Evolutionary conservation across 495 filamentous ascomycete species (phyloP).

Genomic region (Opeltia flavorubescens): DNA sequence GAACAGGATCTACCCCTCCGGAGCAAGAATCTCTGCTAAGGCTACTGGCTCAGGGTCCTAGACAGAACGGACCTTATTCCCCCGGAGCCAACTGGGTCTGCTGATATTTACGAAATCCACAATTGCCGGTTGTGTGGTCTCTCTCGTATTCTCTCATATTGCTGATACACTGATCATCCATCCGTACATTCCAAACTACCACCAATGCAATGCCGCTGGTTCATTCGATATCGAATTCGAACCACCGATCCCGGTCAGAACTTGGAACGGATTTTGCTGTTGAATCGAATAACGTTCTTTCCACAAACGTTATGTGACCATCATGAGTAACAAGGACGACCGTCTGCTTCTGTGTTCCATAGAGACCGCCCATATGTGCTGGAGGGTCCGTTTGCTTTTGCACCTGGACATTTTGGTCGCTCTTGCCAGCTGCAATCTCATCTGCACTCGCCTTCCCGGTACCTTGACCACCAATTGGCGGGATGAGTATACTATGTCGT

Average conservation of each 20-base stretch:
- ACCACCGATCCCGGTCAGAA: slow-evolving; percentile 46
- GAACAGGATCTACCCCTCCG: no score
- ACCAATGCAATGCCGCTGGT: neutral
- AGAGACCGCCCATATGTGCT: slow-evolving; percentile 40
- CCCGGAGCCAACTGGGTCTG: no score
- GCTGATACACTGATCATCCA: no score
- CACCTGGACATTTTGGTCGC: slow-evolving; percentile 16
- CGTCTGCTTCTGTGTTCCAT: slow-evolving; percentile 93
- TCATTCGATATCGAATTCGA: slow-evolving; percentile 46
- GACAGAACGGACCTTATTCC: no score
- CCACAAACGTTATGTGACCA: slow-evolving; percentile 66
- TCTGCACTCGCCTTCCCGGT: slow-evolving; percentile 36
- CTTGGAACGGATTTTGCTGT: slow-evolving; percentile 44
- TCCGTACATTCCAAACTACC: no score
- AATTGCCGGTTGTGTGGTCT: no score
- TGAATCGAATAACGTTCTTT: slow-evolving; percentile 68
- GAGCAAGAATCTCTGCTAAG: no score
- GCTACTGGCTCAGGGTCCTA: no score
- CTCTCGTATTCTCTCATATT: no score
- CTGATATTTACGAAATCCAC: no score
- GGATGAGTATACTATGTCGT: slow-evolving; percentile 74
- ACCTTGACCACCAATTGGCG: slow-evolving; percentile 43
- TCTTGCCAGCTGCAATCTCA: slow-evolving; percentile 30
- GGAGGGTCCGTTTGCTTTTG: slow-evolving; percentile 9
- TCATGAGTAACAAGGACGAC: slow-evolving; percentile 63